phyloP scores from a whole-genome alignment of 1,284 basidiomycete genomes.

The Marasmius sp. region DNA sequence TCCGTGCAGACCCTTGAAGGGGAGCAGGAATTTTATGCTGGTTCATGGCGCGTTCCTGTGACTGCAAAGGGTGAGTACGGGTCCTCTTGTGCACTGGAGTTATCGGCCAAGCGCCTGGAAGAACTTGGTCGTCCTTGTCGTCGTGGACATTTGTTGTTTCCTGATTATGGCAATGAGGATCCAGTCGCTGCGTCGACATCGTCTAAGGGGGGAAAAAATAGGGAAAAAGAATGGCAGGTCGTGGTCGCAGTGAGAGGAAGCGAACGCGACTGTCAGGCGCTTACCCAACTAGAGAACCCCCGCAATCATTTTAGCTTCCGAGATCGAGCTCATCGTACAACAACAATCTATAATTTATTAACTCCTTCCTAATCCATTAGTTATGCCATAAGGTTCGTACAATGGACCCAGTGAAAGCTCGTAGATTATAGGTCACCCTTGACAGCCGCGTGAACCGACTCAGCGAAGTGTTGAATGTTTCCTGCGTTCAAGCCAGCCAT shows the following conservation, averaged over 20 bases:
- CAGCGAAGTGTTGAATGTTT: slow-evolving; percentile 92
- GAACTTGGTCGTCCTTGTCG: neutral
- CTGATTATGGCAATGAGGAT: neutral
- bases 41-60: slow-evolving; percentile 28
- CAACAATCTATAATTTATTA: neutral
- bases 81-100: slow-evolving; percentile 19
- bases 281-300: too few relatives aligned
- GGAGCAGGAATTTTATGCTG: slow-evolving; percentile 27
- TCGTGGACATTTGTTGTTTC: slow-evolving; percentile 11
- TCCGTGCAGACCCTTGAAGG: slow-evolving; percentile 13
- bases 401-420: neutral
- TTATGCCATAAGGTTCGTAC: slow-evolving; percentile 2
- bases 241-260: too few relatives aligned
- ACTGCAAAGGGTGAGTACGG: slow-evolving; percentile 21
- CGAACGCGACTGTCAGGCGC: too few relatives aligned
- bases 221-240: neutral
- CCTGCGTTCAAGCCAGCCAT: slow-evolving; percentile 92
- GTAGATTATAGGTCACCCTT: slow-evolving; percentile 68
- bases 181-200: neutral
- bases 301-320: too few relatives aligned
- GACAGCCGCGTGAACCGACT: slow-evolving; percentile 82
- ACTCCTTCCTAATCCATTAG: slow-evolving; percentile 3
- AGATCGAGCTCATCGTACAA: neutral
- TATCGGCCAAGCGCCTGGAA: slow-evolving; percentile 34
- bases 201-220: neutral